phyloP scores from a whole-genome alignment of 139 green algal genomes.

The Chlorella sp. region DNA sequence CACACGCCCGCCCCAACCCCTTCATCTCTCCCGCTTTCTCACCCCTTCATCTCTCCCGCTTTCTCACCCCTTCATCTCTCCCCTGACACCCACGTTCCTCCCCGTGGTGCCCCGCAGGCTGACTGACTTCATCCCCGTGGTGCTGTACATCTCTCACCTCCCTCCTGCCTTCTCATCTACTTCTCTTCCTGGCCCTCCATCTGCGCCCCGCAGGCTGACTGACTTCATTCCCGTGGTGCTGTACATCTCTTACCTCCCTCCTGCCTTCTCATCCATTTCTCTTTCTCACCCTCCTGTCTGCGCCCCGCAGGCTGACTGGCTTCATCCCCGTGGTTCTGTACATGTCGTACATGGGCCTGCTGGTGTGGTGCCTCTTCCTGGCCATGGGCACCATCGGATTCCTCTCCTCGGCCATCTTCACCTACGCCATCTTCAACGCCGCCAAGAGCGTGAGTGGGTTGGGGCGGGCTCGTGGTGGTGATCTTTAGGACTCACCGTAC shows the following conservation, averaged over 20 bases:
- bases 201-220: conserved; percentile 51
- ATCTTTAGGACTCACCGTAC: too few species aligned
- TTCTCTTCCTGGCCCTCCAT: background rate
- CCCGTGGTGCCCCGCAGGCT: conserved; percentile 57
- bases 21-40: too few species aligned
- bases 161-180: too few species aligned
- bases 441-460: conserved; percentile 57
- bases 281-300: background rate
- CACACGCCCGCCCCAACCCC: too few species aligned
- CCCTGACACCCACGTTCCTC: background rate
- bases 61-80: too few species aligned
- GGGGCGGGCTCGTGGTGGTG: too few species aligned
- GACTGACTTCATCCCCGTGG: conserved; percentile 73
- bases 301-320: conserved; percentile 65
- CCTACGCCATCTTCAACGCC: conserved; percentile 62
- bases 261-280: too few species aligned
- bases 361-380: conserved; percentile 82
- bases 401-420: conserved; percentile 66
- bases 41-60: too few species aligned
- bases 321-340: conserved; percentile 86
- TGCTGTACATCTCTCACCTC: conserved; percentile 92
- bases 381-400: conserved; percentile 88
- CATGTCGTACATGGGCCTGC: conserved; percentile 86
- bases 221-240: conserved; percentile 83
- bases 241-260: conserved; percentile 92